A percentile compares a stretch with the other conserved stretches of the same genome.
phyloP scores from a whole-genome alignment of 2,329 filamentous ascomycete species.

The Pseudogymnoascus sp. region DNA sequence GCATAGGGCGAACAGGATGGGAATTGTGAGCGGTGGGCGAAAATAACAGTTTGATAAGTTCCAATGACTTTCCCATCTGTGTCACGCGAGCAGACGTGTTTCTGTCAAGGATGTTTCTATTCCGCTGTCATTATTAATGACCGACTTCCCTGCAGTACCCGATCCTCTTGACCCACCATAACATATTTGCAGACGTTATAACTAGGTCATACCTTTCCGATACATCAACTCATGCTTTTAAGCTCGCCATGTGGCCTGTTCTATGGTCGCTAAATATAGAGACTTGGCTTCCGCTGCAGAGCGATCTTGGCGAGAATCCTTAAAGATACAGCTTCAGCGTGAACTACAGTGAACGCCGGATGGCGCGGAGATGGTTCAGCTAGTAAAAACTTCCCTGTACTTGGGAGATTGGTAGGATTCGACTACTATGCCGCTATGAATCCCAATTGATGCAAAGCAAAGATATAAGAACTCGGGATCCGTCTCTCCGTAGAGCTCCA shows the following conservation, averaged over 20 bases:
- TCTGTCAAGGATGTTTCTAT: background rate
- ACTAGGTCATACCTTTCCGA: background rate
- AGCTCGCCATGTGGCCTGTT: background rate
- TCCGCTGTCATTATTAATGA: background rate
- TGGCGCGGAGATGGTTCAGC: background rate
- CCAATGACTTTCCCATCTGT: background rate
- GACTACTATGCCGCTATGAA: background rate
- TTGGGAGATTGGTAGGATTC: background rate
- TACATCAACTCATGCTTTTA: background rate
- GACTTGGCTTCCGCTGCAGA: background rate
- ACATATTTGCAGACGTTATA: background rate
- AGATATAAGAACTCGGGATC: background rate
- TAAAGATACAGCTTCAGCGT: background rate
- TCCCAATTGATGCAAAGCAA: background rate
- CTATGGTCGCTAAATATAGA: background rate
- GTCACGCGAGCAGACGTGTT: background rate
- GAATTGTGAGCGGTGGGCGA: background rate
- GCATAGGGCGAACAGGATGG: background rate
- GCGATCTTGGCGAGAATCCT: background rate
- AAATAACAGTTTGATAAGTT: background rate
- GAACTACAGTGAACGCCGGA: background rate
- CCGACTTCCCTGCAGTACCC: background rate
- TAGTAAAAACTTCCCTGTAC: background rate
- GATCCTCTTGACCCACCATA: background rate
- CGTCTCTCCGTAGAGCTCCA: background rate